phyloP scores from a whole-genome alignment of 1,139 yeast species.

The Lodderomyces pseudojiufengensis region DNA sequence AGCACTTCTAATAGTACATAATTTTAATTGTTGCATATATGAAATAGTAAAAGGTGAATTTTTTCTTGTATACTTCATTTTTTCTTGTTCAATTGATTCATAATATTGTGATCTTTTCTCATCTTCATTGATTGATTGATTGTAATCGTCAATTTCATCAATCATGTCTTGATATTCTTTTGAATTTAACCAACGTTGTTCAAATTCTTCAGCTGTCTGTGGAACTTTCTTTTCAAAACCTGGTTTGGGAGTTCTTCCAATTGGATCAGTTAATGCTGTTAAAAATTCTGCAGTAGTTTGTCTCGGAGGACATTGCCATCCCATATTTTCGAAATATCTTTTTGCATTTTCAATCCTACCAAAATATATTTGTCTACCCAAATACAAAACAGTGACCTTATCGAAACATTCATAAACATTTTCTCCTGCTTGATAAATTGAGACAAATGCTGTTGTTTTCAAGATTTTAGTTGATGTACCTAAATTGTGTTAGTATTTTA shows the following conservation, averaged over 20 bases:
- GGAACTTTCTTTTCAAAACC: conserved; percentile 58
- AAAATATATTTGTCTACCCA: conserved; percentile 56
- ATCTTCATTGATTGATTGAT: conserved; percentile 28
- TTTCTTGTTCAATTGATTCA: conserved; percentile 37
- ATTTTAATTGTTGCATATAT: conserved; percentile 42
- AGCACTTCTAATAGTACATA: conserved; percentile 46
- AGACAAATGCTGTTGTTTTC: conserved; percentile 55
- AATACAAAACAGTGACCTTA: conserved; percentile 58
- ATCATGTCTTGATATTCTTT: conserved; percentile 40
- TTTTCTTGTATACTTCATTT: conserved; percentile 38
- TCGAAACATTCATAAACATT: conserved; percentile 60
- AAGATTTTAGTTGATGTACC: conserved; percentile 51
- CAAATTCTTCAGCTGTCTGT: conserved; percentile 54
- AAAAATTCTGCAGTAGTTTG: conserved; percentile 66
- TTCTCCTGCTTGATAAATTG: conserved; percentile 68
- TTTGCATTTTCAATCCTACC: conserved; percentile 56
- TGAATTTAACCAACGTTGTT: conserved; percentile 51
- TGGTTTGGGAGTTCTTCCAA: conserved; percentile 37
- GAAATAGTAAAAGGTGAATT: conserved; percentile 45
- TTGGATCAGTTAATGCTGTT: conserved; percentile 65
- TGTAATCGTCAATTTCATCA: conserved; percentile 41
- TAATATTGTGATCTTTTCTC: conserved; percentile 36
- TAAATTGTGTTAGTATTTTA: no score
- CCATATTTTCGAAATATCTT: conserved; percentile 56
- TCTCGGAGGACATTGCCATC: conserved; percentile 56